Percentiles rank a stretch among this genome's conserved stretches.
Conservation (phyloP, 306 rosid genomes). For the Lablab purpureus region DNA sequence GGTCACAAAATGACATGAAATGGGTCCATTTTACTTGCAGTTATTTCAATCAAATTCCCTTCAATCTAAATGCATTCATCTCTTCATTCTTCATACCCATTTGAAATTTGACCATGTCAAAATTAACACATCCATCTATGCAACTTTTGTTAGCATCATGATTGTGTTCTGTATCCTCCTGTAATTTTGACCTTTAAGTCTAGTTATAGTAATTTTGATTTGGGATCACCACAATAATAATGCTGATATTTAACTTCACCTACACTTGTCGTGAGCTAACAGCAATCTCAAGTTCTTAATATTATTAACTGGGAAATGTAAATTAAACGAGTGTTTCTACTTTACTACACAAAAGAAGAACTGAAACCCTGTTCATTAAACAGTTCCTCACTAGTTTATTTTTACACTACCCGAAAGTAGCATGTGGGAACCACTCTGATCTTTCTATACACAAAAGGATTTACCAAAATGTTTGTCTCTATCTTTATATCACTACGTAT, state of each 20-base stretch:
- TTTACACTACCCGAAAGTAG: background rate
- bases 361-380: background rate
- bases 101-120: conserved; percentile 13
- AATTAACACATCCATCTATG: background rate
- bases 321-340: conserved; percentile 4
- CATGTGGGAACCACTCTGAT: conserved; percentile 4
- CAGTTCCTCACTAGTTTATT: background rate
- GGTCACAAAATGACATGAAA: conserved; percentile 27
- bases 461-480: conserved; percentile 17
- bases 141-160: background rate
- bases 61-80: conserved; percentile 4
- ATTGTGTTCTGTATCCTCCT: conserved; percentile 15
- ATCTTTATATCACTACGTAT: conserved; percentile 15
- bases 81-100: background rate
- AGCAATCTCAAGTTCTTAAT: conserved; percentile 33
- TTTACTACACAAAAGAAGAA: conserved; percentile 8
- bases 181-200: background rate
- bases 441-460: conserved; percentile 18
- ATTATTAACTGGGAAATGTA: background rate
- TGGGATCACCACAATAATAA: background rate
- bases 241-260: conserved; percentile 1
- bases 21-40: conserved; percentile 32
- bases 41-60: conserved; percentile 1
- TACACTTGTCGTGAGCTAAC: conserved; percentile 28
- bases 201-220: background rate